Percentiles rank a stretch among this genome's conserved stretches.
These are phyloP conservation scores for Orychophragmus violaceus DNA, from an alignment of 345 rosid species.

Conservation along the genomic window DNA sequence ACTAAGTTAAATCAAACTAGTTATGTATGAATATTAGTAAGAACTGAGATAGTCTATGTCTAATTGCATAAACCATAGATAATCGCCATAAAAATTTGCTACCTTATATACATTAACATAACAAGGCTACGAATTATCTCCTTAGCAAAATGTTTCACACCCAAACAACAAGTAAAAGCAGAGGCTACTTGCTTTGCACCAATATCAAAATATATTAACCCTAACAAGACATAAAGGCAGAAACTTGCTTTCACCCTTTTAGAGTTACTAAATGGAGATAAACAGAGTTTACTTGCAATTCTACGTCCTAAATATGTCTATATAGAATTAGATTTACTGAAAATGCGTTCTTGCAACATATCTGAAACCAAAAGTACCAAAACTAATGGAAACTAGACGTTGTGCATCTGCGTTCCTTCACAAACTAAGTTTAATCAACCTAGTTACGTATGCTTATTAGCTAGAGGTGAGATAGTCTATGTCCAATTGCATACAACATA, in stretches of 20 bases:
- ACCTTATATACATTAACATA: not conserved
- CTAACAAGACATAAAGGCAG: not conserved
- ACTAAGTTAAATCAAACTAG: not conserved
- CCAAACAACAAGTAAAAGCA: not conserved
- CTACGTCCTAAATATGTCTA: not conserved
- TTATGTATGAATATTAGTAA: not conserved
- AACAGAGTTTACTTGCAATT: not conserved
- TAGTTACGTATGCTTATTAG: not conserved
- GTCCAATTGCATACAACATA: not conserved
- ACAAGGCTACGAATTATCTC: not conserved
- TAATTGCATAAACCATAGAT: not conserved
- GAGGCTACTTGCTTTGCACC: too few relatives aligned
- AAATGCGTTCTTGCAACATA: not conserved
- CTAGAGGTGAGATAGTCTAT: not conserved
- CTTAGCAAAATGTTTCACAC: not conserved
- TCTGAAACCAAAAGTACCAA: not conserved
- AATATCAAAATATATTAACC: too few relatives aligned
- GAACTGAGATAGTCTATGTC: not conserved
- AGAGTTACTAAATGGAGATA: not conserved
- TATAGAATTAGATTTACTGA: not conserved
- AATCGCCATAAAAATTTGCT: not conserved
- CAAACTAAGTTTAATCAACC: conserved; percentile 1
- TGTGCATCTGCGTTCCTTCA: not conserved
- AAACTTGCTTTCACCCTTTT: not conserved
- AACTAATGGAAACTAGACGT: not conserved